Evolutionary conservation across 129 eudicot genomes (phyloP).

Genomic region (Flaveria robusta): DNA sequence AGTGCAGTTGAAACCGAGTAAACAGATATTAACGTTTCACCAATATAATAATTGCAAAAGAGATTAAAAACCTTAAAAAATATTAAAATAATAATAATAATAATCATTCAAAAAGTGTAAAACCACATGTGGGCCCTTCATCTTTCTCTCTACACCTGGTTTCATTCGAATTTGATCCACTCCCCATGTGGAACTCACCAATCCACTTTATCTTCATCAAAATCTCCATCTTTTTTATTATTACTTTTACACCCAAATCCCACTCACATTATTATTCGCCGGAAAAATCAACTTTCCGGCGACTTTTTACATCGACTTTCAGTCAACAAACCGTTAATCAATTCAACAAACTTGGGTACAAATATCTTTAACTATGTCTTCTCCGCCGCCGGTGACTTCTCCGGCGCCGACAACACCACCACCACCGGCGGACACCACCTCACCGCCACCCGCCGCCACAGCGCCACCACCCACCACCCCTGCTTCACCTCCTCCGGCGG

Average conservation of each 20-base stretch:
- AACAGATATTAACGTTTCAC: neutral
- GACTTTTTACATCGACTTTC: too few species aligned
- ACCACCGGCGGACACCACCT: slow-evolving; percentile 38
- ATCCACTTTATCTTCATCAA: neutral
- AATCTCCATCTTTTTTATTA: neutral
- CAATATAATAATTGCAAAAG: neutral
- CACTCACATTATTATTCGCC: neutral
- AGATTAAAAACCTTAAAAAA: neutral
- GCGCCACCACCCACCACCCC: slow-evolving; percentile 52
- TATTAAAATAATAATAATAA: neutral
- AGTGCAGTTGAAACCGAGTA: slow-evolving; percentile 8
- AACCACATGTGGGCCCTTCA: neutral
- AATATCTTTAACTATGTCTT: slow-evolving; percentile 48
- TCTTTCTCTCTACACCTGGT: slow-evolving; percentile 8
- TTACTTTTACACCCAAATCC: neutral
- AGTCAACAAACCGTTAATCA: too few species aligned
- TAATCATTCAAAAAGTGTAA: neutral
- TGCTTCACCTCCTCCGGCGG: slow-evolving; percentile 37
- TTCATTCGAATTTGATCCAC: neutral
- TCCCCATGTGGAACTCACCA: neutral
- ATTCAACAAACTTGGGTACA: too few species aligned
- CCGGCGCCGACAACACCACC: slow-evolving; percentile 51
- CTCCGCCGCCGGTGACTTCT: slow-evolving; percentile 69
- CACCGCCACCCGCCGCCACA: slow-evolving; percentile 58
- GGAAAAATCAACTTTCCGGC: neutral